A percentile compares a stretch with the other conserved stretches of the same genome.
phyloP scores from a whole-genome alignment of 345 rosid species.

The Euphorbia lathyris region DNA sequence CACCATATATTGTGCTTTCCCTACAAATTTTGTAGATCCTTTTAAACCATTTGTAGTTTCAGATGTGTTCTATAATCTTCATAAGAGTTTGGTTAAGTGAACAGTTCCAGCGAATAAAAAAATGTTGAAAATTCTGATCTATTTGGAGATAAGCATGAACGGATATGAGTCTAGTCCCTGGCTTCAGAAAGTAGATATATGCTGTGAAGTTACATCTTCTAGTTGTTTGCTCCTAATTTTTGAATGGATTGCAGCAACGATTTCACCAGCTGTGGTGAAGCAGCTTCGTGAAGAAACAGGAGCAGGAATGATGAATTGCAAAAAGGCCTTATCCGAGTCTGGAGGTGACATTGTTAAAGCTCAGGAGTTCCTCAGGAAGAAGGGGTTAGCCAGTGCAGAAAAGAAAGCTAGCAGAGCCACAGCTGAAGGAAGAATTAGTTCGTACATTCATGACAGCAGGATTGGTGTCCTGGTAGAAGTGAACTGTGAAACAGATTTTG shows the following conservation, averaged over 20 bases:
- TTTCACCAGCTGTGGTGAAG: conserved; percentile 87
- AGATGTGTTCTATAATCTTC: background rate
- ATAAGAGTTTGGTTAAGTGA: background rate
- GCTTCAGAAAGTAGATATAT: background rate
- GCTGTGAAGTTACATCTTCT: background rate
- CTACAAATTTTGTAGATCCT: conserved; percentile 1
- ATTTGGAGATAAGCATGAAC: background rate
- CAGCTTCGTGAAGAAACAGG: conserved; percentile 97
- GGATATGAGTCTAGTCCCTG: background rate
- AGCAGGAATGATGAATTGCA: conserved; percentile 99
- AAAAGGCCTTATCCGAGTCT: conserved; percentile 74
- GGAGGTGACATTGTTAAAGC: conserved; percentile 86
- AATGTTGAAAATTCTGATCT: background rate
- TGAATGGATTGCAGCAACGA: conserved; percentile 35
- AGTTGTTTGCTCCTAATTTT: background rate
- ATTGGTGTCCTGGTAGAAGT: conserved; percentile 92
- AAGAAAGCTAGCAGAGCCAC: conserved; percentile 89
- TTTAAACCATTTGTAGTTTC: background rate
- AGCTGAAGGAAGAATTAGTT: conserved; percentile 92
- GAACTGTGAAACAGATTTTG: conserved; percentile 95
- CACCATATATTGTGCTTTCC: background rate
- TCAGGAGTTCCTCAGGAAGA: conserved; percentile 87
- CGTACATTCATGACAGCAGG: conserved; percentile 94
- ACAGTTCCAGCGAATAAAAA: background rate
- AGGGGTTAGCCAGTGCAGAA: conserved; percentile 91